A percentile compares a stretch with the other conserved stretches of the same genome.
Conservation (phyloP, 1,139 yeast genomes). For the Oligophagozyma castellii region DNA sequence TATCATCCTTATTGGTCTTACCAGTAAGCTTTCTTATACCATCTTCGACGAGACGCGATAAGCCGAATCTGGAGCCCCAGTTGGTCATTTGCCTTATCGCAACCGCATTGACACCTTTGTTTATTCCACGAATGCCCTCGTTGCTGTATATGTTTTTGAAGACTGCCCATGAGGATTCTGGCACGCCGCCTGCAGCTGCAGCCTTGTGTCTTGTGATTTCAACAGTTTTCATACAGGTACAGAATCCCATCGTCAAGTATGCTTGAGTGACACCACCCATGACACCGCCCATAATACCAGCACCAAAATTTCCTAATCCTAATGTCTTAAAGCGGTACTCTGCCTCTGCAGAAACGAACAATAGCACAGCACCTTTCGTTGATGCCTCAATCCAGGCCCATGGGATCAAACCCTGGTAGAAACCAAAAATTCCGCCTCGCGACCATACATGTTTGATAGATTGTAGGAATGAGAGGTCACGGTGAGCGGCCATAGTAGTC, state of each 20-base stretch:
- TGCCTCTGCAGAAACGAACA: constrained; percentile 85
- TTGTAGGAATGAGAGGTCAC: constrained; percentile 51
- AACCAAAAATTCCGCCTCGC: constrained; percentile 83
- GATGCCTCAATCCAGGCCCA: constrained; percentile 99
- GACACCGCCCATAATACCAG: constrained; percentile 94
- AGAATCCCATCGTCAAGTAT: constrained; percentile 91
- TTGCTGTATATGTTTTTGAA: constrained; percentile 68
- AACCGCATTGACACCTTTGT: constrained; percentile 98
- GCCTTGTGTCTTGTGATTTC: constrained; percentile 88
- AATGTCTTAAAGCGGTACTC: constrained; percentile 59
- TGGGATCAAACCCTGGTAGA: constrained; percentile 94
- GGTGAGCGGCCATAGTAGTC: constrained; percentile 97
- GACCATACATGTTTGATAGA: constrained; percentile 74
- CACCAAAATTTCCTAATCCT: constrained; percentile 57
- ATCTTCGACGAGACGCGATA: constrained; percentile 85
- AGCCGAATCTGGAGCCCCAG: constrained; percentile 97
- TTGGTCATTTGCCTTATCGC: constrained; percentile 97
- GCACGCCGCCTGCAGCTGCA: constrained; percentile 52
- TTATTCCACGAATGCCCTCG: constrained; percentile 89
- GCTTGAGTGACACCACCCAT: constrained; percentile 90
- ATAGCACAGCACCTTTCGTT: constrained; percentile 93
- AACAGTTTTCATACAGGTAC: constrained; percentile 96
- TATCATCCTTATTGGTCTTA: constrained; percentile 43
- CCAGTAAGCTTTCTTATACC: constrained; percentile 51
- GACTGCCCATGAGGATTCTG: constrained; percentile 72